These are phyloP conservation scores for Phtheirospermum japonicum DNA, from an alignment of 257 asterid genomes.

Conservation along the genomic window DNA sequence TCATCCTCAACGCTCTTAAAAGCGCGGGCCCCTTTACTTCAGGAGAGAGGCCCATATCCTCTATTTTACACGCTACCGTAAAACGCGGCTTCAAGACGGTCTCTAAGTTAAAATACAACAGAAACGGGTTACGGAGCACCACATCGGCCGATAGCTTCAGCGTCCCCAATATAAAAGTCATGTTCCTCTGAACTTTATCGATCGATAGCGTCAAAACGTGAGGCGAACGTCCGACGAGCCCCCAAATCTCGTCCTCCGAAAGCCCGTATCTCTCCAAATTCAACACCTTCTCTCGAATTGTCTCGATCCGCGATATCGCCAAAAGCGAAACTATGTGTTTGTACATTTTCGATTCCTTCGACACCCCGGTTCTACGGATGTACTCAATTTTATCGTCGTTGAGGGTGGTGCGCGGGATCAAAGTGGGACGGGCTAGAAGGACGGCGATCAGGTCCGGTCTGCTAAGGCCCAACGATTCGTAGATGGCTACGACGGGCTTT, in stretches of 20 bases:
- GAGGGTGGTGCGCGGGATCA: slow-evolving; percentile 58
- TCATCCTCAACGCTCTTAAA: slow-evolving; percentile 74
- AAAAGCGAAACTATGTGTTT: slow-evolving; percentile 68
- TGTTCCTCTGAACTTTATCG: slow-evolving; percentile 77
- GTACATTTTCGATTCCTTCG: slow-evolving; percentile 56
- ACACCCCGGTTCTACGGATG: slow-evolving; percentile 57
- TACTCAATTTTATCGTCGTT: slow-evolving; percentile 58
- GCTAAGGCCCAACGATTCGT: slow-evolving; percentile 59
- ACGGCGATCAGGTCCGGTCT: slow-evolving; percentile 50
- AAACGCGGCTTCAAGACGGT: slow-evolving; percentile 57
- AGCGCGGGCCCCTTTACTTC: slow-evolving; percentile 51
- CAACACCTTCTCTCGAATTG: slow-evolving; percentile 60
- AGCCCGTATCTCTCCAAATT: slow-evolving; percentile 70
- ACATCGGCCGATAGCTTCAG: slow-evolving; percentile 57
- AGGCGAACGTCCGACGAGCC: slow-evolving; percentile 64
- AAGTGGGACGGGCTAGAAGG: slow-evolving; percentile 67
- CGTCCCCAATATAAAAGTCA: slow-evolving; percentile 62
- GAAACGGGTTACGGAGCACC: slow-evolving; percentile 45
- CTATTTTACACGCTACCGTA: slow-evolving; percentile 57
- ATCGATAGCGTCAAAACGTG: slow-evolving; percentile 59
- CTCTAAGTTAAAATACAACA: slow-evolving; percentile 60
- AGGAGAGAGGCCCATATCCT: slow-evolving; percentile 69
- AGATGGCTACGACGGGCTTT: slow-evolving; percentile 55
- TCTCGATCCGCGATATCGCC: slow-evolving; percentile 65
- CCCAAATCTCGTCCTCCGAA: slow-evolving; percentile 52